Evolutionary conservation across 495 filamentous ascomycete species (phyloP).

Genomic region (Venustampulla echinocandica): DNA sequence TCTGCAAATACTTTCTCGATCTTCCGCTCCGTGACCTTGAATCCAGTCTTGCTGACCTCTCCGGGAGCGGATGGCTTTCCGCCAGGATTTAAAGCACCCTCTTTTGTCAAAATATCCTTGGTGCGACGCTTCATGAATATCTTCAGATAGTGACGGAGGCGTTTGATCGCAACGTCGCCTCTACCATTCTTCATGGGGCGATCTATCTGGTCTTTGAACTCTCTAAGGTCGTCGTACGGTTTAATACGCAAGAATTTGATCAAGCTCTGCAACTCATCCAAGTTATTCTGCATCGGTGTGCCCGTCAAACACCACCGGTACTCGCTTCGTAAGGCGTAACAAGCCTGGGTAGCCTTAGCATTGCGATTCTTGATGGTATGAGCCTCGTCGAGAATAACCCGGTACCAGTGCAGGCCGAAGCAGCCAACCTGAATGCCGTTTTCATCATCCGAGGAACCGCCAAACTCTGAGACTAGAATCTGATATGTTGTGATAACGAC

Average conservation of each 20-base stretch:
- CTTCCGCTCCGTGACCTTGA: conserved; percentile 81
- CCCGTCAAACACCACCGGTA: conserved; percentile 95
- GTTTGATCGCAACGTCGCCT: conserved; percentile 80
- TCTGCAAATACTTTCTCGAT: conserved; percentile 71
- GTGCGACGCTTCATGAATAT: conserved; percentile 95
- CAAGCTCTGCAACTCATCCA: conserved; percentile 92
- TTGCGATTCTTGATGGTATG: conserved; percentile 98
- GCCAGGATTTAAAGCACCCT: conserved; percentile 64
- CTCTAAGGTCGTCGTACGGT: conserved; percentile 71
- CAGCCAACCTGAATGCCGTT: conserved; percentile 62
- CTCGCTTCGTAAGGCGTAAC: conserved; percentile 67
- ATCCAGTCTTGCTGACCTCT: conserved; percentile 45
- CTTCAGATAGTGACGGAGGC: conserved; percentile 73
- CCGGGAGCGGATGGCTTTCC: conserved; percentile 43
- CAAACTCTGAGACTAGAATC: conserved; percentile 82
- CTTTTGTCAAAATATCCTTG: conserved; percentile 86
- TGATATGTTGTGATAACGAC: conserved; percentile 98
- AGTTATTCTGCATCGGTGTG: conserved; percentile 94
- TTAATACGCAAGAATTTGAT: conserved; percentile 89
- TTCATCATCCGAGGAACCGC: conserved; percentile 42
- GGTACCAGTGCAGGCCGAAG: conserved; percentile 89
- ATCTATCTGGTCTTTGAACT: conserved; percentile 86
- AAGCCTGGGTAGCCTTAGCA: conserved; percentile 85
- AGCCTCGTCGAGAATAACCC: conserved; percentile 91
- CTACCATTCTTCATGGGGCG: conserved; percentile 75